Percentiles rank a stretch among this genome's conserved stretches.
phyloP scores from a whole-genome alignment of 805 yeast species.

The Komagataella kurtzmanii region DNA sequence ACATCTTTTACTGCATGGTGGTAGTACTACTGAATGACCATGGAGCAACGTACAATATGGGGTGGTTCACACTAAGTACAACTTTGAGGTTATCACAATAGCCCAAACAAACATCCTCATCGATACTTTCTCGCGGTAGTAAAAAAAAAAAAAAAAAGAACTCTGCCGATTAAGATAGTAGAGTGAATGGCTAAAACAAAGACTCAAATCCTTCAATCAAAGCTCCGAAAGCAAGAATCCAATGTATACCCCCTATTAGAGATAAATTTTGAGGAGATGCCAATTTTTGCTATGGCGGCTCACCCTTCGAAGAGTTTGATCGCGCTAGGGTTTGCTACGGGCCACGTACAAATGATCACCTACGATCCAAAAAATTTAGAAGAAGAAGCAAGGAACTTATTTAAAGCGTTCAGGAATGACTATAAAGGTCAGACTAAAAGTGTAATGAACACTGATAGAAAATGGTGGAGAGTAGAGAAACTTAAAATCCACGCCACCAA shows the following conservation, averaged over 20 bases:
- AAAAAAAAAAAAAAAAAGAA: too few species aligned
- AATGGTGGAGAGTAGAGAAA: conserved; percentile 30
- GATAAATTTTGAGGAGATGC: conserved; percentile 33
- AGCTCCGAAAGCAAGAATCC: not conserved
- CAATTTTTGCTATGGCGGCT: conserved; percentile 63
- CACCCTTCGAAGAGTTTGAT: conserved; percentile 63
- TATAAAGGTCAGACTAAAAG: not conserved
- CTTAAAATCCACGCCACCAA: conserved; percentile 10
- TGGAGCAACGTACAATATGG: too few species aligned
- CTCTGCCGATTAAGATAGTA: not conserved
- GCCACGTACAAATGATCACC: conserved; percentile 49
- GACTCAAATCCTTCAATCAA: not conserved
- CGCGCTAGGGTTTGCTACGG: conserved; percentile 70
- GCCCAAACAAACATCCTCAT: not conserved
- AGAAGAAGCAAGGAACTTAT: conserved; percentile 5
- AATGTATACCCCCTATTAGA: conserved; percentile 16
- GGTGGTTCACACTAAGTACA: too few species aligned
- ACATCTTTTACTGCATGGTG: too few species aligned
- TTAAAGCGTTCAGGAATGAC: not conserved
- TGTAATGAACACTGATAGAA: conserved; percentile 22
- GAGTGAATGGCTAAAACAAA: not conserved
- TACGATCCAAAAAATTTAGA: conserved; percentile 39
- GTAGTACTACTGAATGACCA: too few species aligned
- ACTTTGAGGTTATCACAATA: too few species aligned
- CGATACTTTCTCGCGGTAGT: not conserved